A percentile compares a stretch with the other conserved stretches of the same genome.
These are phyloP conservation scores for Fusarium duplospermum DNA, from an alignment of 2,329 filamentous ascomycete species.

Conservation along the genomic window DNA sequence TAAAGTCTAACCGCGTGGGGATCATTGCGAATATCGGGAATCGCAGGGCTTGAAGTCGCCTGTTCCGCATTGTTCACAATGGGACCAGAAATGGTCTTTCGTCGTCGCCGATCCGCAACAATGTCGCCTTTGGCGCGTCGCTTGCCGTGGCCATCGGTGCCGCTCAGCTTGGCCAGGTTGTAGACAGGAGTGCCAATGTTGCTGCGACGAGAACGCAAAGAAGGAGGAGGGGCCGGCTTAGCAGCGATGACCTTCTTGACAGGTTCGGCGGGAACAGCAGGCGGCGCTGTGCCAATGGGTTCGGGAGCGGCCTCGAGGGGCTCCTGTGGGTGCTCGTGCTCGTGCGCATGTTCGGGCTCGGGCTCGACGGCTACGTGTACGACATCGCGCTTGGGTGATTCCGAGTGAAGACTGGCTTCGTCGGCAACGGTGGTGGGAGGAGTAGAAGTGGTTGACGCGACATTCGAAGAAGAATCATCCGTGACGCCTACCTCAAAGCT, in stretches of 20 bases:
- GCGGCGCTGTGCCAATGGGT: slow-evolving; percentile 6
- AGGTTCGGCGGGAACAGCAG: slow-evolving; percentile 19
- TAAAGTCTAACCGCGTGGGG: slow-evolving; percentile 61
- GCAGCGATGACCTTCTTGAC: slow-evolving; percentile 9
- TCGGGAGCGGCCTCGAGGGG: slow-evolving; percentile 38
- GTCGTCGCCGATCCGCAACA: slow-evolving; percentile 58
- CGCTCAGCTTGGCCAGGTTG: slow-evolving; percentile 72
- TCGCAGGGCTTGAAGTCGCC: slow-evolving; percentile 23
- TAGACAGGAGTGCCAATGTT: slow-evolving; percentile 71
- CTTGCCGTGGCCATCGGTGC: slow-evolving; percentile 71
- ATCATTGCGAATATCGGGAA: slow-evolving; percentile 47
- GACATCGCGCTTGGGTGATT: slow-evolving; percentile 53
- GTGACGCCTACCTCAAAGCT: slow-evolving; percentile 43
- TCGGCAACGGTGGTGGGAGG: slow-evolving; percentile 76
- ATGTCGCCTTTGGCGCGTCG: slow-evolving; percentile 64
- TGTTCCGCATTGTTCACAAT: slow-evolving; percentile 26
- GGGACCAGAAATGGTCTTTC: slow-evolving; percentile 59
- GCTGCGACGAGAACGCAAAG: slow-evolving; percentile 61
- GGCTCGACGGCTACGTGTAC: slow-evolving; percentile 47
- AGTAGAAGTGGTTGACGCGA: slow-evolving; percentile 70
- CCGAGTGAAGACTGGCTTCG: slow-evolving; percentile 67
- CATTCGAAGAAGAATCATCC: slow-evolving; percentile 59
- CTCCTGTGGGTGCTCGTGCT: slow-evolving; percentile 22
- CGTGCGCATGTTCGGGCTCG: slow-evolving; percentile 3
- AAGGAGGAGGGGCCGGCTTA: slow-evolving; percentile 31